Evolutionary conservation across 805 yeast species (phyloP), one percentile per base, ranked within the genome.

Genomic region (Clavispora carvajalis): DNA sequence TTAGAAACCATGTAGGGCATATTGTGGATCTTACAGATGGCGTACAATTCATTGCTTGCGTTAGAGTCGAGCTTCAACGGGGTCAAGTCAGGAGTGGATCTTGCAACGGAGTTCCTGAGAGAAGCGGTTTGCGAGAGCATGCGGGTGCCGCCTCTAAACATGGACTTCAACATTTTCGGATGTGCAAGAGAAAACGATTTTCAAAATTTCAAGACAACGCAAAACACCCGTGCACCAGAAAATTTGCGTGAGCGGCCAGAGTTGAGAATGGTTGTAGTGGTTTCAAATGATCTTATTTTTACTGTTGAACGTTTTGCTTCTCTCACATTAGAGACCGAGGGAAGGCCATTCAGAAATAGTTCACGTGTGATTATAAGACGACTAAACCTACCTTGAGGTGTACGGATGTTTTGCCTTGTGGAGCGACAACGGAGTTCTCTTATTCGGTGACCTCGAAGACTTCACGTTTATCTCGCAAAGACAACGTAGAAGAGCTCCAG

Each of bases 1-100:
- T 82, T 78, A 19, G 98, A 89, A 13, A 93, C 93, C 46, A 93
- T 69, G 56, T 86, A 89, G 33, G 93, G 87, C 62, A 88, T 80
- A 62, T 82, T 79, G 67, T 88, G 93, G 28, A 93, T 76, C 51
- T 78, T 80, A 49, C 91, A 74, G 7, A 86, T 72, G 34, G 98
- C 98, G 58, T 88, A 93, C 23, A 91, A 63, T 46, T 77, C 77
- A 33, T 55, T 48, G 22, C 58, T 57, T 3, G 65, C 73, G 45
- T 77, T 76, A 37, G 81, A 76, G 40, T 83, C 80, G 38, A 78
- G 73, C 55, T 82, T 86, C 45, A 89, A 66, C 2, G 87, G 81
- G 0, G 78, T 62, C 39, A 80, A 61, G 53, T 79, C 83, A 21
- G 68, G 45, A 18, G 13, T 17, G 7, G 26, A 8, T 5, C 9